phyloP scores from a whole-genome alignment of 1,139 yeast species.

The Debaryomycetaceae sp. region DNA sequence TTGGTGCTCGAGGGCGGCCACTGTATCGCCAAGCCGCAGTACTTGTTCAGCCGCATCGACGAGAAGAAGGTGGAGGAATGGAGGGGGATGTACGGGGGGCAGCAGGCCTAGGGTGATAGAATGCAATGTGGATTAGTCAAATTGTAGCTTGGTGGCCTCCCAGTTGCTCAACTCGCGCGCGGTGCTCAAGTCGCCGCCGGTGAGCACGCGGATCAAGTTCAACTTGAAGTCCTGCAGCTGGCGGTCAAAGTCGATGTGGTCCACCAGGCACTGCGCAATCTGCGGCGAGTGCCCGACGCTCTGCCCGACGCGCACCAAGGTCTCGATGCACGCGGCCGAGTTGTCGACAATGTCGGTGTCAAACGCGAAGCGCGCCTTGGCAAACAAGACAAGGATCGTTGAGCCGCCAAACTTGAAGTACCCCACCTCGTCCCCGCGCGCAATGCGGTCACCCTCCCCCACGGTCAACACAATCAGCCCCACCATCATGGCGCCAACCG shows the following conservation, averaged over 20 bases:
- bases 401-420: constrained; percentile 96
- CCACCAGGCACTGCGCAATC: constrained; percentile 46
- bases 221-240: constrained; percentile 47
- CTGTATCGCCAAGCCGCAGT: constrained; percentile 85
- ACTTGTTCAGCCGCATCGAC: constrained; percentile 87
- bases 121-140: not conserved
- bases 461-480: constrained; percentile 80
- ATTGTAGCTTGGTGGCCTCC: constrained; percentile 28
- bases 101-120: constrained; percentile 24
- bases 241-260: constrained; percentile 40
- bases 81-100: constrained; percentile 83
- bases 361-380: constrained; percentile 38
- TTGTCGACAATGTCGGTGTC: constrained; percentile 73
- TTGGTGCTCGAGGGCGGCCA: constrained; percentile 74
- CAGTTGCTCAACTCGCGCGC: constrained; percentile 32
- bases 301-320: constrained; percentile 85
- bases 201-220: constrained; percentile 56
- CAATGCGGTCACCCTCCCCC: constrained; percentile 52
- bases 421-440: constrained; percentile 82
- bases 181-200: constrained; percentile 47
- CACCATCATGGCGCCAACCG: constrained; percentile 99
- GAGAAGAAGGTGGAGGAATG: constrained; percentile 83
- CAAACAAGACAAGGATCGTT: constrained; percentile 61
- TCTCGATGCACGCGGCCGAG: constrained; percentile 69
- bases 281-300: constrained; percentile 75